Base-by-base conservation (phyloP, 176 grass and related monocot species). In the Lolium rigidum region DNA sequence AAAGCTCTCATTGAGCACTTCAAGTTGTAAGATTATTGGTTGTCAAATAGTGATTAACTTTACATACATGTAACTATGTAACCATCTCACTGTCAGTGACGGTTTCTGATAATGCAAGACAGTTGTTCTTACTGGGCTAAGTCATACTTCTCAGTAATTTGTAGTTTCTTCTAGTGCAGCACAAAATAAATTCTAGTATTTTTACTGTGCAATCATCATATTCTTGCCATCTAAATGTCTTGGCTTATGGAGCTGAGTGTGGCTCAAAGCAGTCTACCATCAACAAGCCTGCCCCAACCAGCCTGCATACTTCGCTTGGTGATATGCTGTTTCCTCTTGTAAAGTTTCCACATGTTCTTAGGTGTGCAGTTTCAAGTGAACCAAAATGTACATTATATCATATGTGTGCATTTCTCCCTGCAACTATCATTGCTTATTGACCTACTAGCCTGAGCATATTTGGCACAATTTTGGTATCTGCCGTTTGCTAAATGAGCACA, bases 1-100 rank as follows among this genome's bases (percentile, higher is more conserved):
- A 98, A 74, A 80, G 80, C 83, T 52, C 82, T 98, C 20, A 43
- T 84, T 0, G 93, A 98, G 35, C 81, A 93, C 66, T 95, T 95
- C 74, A 93, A 87, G 66, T 70, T 93, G 61, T 95, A 88, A 83
- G 14, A 47, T 61, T 35, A 10, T 44, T 61, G 12, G 7, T 46
- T 18, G 51, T 11, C 10, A 37, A 4, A 21, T 43, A 44, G 24
- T 31, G 38, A 57, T 65, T 14, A 43, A 24, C 67, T 14, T 74
- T 75, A 7, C 65, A 48, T 56, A 49, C 14, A 78, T 78, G 54
- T 35, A 49, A 49, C 3, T 47, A 78, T 78, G 76, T 58, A 49
- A 50, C 10, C 46, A 56, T 28, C 12, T 65, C 54, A 62, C 6
- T 39, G 76, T 41, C 9, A 15, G 0, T 11, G 14, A 16, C n/a